Conservation (phyloP, 208 protist species). For the Naegleria fowleri region DNA sequence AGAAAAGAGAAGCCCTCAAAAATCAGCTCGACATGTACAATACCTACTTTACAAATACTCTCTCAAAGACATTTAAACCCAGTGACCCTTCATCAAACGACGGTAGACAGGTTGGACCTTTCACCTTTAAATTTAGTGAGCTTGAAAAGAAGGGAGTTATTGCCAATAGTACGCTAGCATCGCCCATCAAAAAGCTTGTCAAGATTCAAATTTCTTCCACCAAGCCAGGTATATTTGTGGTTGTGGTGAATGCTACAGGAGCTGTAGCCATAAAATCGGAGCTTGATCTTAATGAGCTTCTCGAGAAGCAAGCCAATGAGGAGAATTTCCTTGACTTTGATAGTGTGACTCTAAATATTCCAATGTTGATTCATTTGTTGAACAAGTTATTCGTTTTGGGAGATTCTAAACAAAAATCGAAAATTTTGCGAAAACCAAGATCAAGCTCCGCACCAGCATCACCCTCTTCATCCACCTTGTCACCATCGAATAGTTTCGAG, state of each 20-base stretch:
- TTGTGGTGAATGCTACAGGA: not conserved
- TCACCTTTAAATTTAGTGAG: not conserved
- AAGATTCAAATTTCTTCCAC: not conserved
- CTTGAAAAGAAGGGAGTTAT: not conserved
- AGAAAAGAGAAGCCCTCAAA: not conserved
- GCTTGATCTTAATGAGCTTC: slow-evolving; percentile 4
- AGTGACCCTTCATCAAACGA: not conserved
- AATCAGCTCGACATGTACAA: slow-evolving; percentile 7
- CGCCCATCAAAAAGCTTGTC: not conserved
- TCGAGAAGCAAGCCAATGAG: not conserved
- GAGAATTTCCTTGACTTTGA: not conserved
- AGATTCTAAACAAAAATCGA: not conserved
- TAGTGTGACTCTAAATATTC: not conserved
- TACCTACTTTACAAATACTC: not conserved
- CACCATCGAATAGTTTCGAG: no score
- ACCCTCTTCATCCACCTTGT: not conserved
- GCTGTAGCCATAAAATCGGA: not conserved
- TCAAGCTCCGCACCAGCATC: not conserved
- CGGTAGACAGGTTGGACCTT: not conserved
- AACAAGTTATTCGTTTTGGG: slow-evolving; percentile 19
- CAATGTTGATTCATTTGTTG: not conserved
- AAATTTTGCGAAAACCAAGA: not conserved
- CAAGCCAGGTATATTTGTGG: not conserved
- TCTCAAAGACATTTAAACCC: not conserved
- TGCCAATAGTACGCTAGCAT: not conserved